Conservation (phyloP, 1,284 basidiomycete genomes). For the Fomitopsis pinicola region DNA sequence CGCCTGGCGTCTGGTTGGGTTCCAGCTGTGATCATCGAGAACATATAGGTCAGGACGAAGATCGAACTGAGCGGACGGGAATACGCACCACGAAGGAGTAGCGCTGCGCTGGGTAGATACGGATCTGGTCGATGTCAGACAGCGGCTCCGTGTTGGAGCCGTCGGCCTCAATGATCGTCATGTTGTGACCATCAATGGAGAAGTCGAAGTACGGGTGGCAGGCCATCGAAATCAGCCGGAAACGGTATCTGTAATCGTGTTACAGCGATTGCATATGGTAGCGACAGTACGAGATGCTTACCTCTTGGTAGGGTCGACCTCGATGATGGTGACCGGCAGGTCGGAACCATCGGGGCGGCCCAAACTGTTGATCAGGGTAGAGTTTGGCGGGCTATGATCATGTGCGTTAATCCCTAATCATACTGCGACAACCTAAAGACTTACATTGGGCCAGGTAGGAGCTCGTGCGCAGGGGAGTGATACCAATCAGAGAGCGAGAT, state of each 20-base stretch:
- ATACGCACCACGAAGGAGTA: constrained; percentile 28
- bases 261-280: neutral
- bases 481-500: constrained; percentile 28
- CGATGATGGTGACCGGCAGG: constrained; percentile 29
- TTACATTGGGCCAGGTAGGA: neutral
- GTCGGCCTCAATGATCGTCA: constrained; percentile 35
- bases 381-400: constrained; percentile 6
- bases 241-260: constrained; percentile 23
- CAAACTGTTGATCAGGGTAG: constrained; percentile 50
- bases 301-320: constrained; percentile 17
- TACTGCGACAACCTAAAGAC: neutral
- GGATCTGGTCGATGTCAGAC: constrained; percentile 33
- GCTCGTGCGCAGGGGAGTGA: constrained; percentile 13
- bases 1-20: constrained; percentile 14
- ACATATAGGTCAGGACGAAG: neutral
- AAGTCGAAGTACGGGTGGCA: constrained; percentile 31
- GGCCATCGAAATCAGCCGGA: constrained; percentile 48
- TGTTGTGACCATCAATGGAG: constrained; percentile 31
- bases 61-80: neutral
- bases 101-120: constrained; percentile 34
- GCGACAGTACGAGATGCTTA: constrained; percentile 15
- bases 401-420: neutral
- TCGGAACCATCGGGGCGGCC: constrained; percentile 26
- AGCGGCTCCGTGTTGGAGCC: constrained; percentile 29
- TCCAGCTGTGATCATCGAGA: constrained; percentile 6